Percentiles rank a stretch among this genome's conserved stretches.
phyloP scores from a whole-genome alignment of 2,329 filamentous ascomycete genomes.

The Penicillium griseofulvum region DNA sequence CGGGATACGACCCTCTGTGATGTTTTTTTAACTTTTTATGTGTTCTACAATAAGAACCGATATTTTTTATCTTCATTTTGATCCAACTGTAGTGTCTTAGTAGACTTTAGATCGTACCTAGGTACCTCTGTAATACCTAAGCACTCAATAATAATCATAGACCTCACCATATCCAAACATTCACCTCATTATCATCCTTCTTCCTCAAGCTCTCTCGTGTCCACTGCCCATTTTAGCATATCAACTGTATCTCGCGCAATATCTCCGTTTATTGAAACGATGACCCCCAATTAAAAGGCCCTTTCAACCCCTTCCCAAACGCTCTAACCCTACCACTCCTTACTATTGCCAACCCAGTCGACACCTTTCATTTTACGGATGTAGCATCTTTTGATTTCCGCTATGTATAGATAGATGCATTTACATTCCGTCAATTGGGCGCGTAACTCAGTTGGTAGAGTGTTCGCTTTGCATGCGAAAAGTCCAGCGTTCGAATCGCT shows the following conservation, averaged over 20 bases:
- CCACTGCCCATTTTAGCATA: neutral
- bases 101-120: neutral
- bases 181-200: neutral
- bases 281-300: neutral
- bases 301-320: neutral
- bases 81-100: neutral
- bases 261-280: neutral
- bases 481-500: constrained; percentile 6
- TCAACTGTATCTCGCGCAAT: neutral
- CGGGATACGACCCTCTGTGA: constrained; percentile 28
- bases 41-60: constrained; percentile 7
- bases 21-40: constrained; percentile 18
- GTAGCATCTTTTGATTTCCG: rapidly evolving
- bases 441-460: constrained; percentile 21
- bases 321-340: too few species aligned
- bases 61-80: neutral
- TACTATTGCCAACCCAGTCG: too few species aligned
- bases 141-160: neutral
- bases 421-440: neutral
- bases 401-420: neutral
- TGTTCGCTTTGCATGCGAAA: constrained; percentile 20
- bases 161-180: neutral
- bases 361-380: neutral
- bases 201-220: neutral
- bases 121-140: neutral